These are phyloP conservation scores for Articulospora tetracladia DNA, from an alignment of 495 filamentous ascomycete species.

Conservation along the genomic window DNA sequence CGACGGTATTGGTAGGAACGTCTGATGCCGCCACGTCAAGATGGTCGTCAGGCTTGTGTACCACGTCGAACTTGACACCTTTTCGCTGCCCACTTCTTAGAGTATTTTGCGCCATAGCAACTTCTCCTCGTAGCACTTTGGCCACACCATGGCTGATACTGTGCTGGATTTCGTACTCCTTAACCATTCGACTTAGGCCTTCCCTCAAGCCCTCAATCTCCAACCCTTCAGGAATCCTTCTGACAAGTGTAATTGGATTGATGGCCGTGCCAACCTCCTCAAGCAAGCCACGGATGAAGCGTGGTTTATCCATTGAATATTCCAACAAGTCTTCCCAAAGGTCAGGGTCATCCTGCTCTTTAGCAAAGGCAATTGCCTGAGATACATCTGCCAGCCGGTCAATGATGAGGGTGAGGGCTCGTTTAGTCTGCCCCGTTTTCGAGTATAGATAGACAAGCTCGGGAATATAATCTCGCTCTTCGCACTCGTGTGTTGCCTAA, in stretches of 20 bases:
- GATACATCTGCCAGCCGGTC: slow-evolving; percentile 82
- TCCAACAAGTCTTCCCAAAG: slow-evolving; percentile 93
- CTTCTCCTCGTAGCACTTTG: slow-evolving; percentile 79
- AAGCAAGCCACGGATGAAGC: slow-evolving; percentile 86
- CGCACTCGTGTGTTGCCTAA: slow-evolving; percentile 72
- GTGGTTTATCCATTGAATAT: slow-evolving; percentile 94
- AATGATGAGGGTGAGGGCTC: slow-evolving; percentile 87
- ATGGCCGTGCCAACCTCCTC: slow-evolving; percentile 93
- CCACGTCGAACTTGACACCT: slow-evolving; percentile 85
- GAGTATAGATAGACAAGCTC: slow-evolving; percentile 93
- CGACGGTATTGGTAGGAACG: slow-evolving; percentile 16
- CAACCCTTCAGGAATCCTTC: slow-evolving; percentile 84
- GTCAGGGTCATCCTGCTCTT: slow-evolving; percentile 83
- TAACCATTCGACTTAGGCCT: slow-evolving; percentile 78
- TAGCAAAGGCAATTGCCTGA: slow-evolving; percentile 89
- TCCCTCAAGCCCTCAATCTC: slow-evolving; percentile 87
- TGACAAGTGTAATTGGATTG: slow-evolving; percentile 82
- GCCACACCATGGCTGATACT: slow-evolving; percentile 89
- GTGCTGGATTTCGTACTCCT: slow-evolving; percentile 89
- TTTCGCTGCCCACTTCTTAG: slow-evolving; percentile 72
- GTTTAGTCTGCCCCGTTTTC: slow-evolving; percentile 89
- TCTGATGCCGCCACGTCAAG: slow-evolving; percentile 35
- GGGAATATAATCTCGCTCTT: slow-evolving; percentile 70
- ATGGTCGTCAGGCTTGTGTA: slow-evolving; percentile 37
- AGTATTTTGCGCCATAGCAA: slow-evolving; percentile 74